phyloP scores from a whole-genome alignment of 2,329 filamentous ascomycete genomes.

The Alternaria ventricosa region DNA sequence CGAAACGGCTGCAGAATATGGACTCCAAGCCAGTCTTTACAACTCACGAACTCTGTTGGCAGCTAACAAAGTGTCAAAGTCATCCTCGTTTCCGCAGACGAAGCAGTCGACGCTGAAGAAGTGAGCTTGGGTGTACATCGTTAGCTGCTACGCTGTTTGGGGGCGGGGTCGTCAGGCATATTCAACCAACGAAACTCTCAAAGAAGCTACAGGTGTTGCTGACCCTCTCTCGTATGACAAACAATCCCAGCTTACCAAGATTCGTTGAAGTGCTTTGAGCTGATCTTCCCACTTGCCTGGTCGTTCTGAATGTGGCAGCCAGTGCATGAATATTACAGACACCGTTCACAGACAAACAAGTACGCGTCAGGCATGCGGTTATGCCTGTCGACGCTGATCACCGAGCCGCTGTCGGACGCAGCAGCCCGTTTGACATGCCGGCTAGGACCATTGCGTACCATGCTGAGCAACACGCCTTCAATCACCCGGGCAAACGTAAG shows the following conservation, averaged over 20 bases:
- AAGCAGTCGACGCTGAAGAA: conserved; percentile 14
- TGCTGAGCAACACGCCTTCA: conserved; percentile 6
- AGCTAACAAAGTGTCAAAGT: conserved; percentile 13
- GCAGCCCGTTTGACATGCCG: conserved; percentile 1
- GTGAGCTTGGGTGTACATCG: neutral
- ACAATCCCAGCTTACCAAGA: neutral
- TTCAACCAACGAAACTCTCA: neutral
- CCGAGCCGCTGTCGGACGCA: neutral
- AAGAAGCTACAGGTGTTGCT: neutral
- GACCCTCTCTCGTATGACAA: too few relatives aligned
- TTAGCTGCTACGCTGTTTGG: neutral
- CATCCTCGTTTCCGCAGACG: conserved; percentile 13
- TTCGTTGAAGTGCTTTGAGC: neutral
- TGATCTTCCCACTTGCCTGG: neutral
- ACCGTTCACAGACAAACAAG: neutral
- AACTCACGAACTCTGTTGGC: conserved; percentile 49
- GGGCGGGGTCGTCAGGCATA: neutral
- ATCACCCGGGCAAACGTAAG: conserved; percentile 18
- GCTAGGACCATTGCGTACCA: conserved; percentile 1
- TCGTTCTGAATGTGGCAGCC: neutral
- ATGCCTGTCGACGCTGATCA: neutral
- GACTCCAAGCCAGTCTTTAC: conserved; percentile 53
- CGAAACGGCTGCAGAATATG: conserved; percentile 47
- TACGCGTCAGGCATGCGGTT: neutral
- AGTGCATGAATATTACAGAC: neutral